phyloP scores from a whole-genome alignment of 352 stramenopile genomes.

The Globisporangium takayamanum region DNA sequence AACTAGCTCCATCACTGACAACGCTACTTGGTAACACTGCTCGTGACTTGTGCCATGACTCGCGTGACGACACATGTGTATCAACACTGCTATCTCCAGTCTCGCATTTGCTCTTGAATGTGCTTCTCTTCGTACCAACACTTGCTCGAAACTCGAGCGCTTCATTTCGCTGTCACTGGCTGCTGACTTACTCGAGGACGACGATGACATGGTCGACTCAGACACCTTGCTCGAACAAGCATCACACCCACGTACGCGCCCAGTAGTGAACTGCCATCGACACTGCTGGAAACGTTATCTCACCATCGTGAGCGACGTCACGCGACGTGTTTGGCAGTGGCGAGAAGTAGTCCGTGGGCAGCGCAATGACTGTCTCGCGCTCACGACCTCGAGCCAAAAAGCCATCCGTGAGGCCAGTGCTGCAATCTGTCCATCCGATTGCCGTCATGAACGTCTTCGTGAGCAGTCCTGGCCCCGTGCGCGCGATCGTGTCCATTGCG shows the following conservation, averaged over 20 bases:
- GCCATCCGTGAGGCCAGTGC: slow-evolving; percentile 1
- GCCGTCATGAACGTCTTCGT: slow-evolving; percentile 46
- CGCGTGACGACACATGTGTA: too few relatives aligned
- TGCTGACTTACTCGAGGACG: too few relatives aligned
- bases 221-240: neutral
- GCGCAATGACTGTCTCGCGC: slow-evolving; percentile 17
- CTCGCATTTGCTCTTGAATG: too few relatives aligned
- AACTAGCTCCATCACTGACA: too few relatives aligned
- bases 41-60: too few relatives aligned
- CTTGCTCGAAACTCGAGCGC: too few relatives aligned
- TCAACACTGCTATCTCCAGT: too few relatives aligned
- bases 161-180: too few relatives aligned
- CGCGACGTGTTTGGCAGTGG: slow-evolving; percentile 29
- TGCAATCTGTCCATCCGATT: slow-evolving; percentile 22
- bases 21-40: too few relatives aligned
- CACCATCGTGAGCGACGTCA: neutral
- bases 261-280: slow-evolving; percentile 45
- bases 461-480: slow-evolving; percentile 43
- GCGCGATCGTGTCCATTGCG: slow-evolving; percentile 39
- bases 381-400: slow-evolving; percentile 21
- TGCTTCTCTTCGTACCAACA: too few relatives aligned
- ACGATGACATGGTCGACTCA: too few relatives aligned
- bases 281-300: slow-evolving; percentile 2
- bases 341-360: slow-evolving; percentile 32
- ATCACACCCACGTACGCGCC: slow-evolving; percentile 26